Conservation (phyloP, 1,139 yeast species). For the Protomyces macrosporus region DNA sequence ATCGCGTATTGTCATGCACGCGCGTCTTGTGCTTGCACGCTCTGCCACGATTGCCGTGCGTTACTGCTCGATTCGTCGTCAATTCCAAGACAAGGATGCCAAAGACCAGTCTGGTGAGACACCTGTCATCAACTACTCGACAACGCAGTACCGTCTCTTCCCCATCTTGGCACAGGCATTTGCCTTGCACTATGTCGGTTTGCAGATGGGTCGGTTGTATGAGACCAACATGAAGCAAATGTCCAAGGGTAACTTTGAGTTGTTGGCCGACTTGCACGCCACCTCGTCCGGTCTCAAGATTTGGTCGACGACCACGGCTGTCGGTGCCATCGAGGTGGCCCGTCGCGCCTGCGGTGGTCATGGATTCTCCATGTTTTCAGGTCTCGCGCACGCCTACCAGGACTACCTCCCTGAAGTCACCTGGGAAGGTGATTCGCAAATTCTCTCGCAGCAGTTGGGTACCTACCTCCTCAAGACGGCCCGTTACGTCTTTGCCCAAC, state of each 20-base stretch:
- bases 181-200: conserved; percentile 24
- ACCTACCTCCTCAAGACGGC: conserved; percentile 25
- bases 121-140: conserved; percentile 21
- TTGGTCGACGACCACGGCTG: conserved; percentile 24
- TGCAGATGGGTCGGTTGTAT: conserved; percentile 18
- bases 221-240: conserved; percentile 19
- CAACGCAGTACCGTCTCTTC: conserved; percentile 23
- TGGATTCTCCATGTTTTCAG: conserved; percentile 27
- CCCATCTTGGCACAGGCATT: conserved; percentile 27
- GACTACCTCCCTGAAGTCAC: conserved; percentile 26
- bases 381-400: conserved; percentile 25
- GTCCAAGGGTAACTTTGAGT: conserved; percentile 23
- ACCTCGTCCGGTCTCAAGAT: conserved; percentile 24
- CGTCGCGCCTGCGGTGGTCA: conserved; percentile 28
- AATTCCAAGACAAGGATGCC: conserved; percentile 44
- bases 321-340: conserved; percentile 16
- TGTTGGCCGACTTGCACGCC: conserved; percentile 27
- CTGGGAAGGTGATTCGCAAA: conserved; percentile 28
- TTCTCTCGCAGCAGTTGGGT: conserved; percentile 26
- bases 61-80: conserved; percentile 85
- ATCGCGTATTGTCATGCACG: conserved; percentile 81
- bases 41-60: conserved; percentile 78
- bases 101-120: conserved; percentile 23
- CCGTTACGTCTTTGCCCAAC: conserved; percentile 17
- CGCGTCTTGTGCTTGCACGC: conserved; percentile 73